Evolutionary conservation across 305 asterid species (phyloP).

Genomic region (Solanum aculeatissimum): DNA sequence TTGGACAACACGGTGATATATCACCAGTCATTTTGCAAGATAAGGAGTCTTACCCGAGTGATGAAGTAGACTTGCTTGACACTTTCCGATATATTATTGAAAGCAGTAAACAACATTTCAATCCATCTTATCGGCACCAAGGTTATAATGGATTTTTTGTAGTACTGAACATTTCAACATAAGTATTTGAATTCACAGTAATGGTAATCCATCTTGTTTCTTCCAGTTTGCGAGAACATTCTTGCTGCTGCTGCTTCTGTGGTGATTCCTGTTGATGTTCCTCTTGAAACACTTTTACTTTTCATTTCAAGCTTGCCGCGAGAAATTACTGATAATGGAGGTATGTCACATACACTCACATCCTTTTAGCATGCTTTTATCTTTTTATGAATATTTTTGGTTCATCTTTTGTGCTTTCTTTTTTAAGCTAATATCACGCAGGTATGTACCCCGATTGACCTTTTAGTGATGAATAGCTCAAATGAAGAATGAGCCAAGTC

Average conservation of each 20-base stretch:
- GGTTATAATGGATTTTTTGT: slow-evolving; percentile 30
- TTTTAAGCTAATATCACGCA: background rate
- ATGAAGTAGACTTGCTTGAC: slow-evolving; percentile 57
- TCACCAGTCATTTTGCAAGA: slow-evolving; percentile 17
- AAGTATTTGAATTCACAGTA: background rate
- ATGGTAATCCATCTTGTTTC: slow-evolving; percentile 9
- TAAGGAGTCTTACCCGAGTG: slow-evolving; percentile 21
- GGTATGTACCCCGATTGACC: background rate
- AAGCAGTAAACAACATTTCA: slow-evolving; percentile 86
- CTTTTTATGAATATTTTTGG: background rate
- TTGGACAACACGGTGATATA: slow-evolving; percentile 17
- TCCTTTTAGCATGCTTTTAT: background rate
- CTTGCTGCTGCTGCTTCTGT: slow-evolving; percentile 59
- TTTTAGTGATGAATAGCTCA: background rate
- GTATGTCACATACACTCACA: slow-evolving; percentile 18
- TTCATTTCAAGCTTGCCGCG: slow-evolving; percentile 80
- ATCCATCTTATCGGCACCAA: slow-evolving; percentile 68
- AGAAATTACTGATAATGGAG: slow-evolving; percentile 75
- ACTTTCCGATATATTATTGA: slow-evolving; percentile 65
- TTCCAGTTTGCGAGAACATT: slow-evolving; percentile 71
- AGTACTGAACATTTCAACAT: slow-evolving; percentile 1
- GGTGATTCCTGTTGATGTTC: slow-evolving; percentile 52
- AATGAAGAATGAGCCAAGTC: background rate
- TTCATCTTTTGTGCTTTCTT: background rate
- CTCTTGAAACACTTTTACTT: slow-evolving; percentile 61